phyloP scores from a whole-genome alignment of 2,329 filamentous ascomycete species.

The Xylaria sp. region DNA sequence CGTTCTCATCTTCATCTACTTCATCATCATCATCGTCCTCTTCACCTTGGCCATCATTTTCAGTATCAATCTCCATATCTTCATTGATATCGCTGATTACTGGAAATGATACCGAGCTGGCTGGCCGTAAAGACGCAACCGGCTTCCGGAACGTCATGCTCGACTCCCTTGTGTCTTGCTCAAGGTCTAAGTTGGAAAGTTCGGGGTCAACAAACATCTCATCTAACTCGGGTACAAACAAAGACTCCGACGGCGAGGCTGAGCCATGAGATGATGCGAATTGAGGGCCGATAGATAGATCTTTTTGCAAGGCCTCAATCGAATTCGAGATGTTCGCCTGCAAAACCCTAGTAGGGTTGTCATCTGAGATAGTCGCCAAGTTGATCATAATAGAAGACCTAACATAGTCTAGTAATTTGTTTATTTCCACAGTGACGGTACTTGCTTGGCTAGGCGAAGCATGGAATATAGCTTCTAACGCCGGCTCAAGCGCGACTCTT shows the following conservation, averaged over 20 bases:
- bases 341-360: background rate
- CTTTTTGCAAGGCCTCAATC: background rate
- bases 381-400: background rate
- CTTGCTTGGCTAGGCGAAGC: background rate
- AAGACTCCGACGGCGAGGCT: background rate
- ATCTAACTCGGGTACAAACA: background rate
- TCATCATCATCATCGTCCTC: background rate
- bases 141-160: background rate
- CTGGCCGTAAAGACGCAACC: background rate
- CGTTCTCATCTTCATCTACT: background rate
- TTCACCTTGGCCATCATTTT: background rate
- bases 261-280: background rate
- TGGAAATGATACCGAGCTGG: background rate
- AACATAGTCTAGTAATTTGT: conserved; percentile 3
- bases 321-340: background rate
- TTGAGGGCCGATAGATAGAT: background rate
- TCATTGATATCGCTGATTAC: background rate
- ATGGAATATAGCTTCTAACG: background rate
- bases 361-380: background rate
- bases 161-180: background rate
- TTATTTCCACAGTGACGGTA: background rate
- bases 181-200: background rate
- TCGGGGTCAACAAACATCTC: background rate
- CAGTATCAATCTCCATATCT: background rate
- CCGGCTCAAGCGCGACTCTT: background rate